phyloP scores from a whole-genome alignment of 2,329 filamentous ascomycete genomes.

The Ascochyta viciae-villosae region DNA sequence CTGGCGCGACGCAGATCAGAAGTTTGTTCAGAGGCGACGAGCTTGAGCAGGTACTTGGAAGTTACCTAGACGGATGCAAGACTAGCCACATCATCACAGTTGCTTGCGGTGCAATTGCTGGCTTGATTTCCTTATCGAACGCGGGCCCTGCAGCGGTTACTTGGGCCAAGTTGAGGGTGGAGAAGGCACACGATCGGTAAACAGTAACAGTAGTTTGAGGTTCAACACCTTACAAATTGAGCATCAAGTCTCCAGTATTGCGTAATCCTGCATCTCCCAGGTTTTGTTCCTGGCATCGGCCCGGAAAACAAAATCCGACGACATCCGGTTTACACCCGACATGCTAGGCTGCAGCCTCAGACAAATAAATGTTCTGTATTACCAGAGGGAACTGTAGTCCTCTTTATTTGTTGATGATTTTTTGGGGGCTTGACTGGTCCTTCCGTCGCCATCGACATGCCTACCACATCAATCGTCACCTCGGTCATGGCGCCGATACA shows the following conservation, averaged over 20 bases:
- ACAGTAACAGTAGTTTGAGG: too few relatives aligned
- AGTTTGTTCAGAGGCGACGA: slow-evolving; percentile 38
- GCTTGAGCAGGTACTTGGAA: slow-evolving; percentile 27
- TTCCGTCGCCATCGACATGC: slow-evolving; percentile 1
- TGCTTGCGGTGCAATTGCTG: slow-evolving; percentile 29
- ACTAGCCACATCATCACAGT: slow-evolving; percentile 31
- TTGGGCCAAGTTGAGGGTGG: slow-evolving; percentile 22
- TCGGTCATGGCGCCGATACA: slow-evolving; percentile 41
- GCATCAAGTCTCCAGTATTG: too few relatives aligned
- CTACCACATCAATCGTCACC: slow-evolving; percentile 1
- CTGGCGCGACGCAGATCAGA: slow-evolving; percentile 55
- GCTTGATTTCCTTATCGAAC: slow-evolving; percentile 26
- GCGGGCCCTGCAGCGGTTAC: slow-evolving; percentile 26
- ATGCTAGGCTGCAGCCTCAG: neutral
- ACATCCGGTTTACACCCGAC: slow-evolving; percentile 1
- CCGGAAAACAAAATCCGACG: neutral
- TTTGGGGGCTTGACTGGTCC: neutral
- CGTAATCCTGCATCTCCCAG: neutral
- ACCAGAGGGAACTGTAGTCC: too few relatives aligned
- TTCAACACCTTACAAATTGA: too few relatives aligned
- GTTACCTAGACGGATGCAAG: slow-evolving; percentile 39
- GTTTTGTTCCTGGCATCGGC: neutral
- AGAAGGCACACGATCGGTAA: slow-evolving; percentile 24
- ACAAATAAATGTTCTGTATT: neutral
- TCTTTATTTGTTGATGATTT: neutral